These are phyloP conservation scores for Quercus phellos DNA, from an alignment of 331 rosid genomes.

Conservation along the genomic window DNA sequence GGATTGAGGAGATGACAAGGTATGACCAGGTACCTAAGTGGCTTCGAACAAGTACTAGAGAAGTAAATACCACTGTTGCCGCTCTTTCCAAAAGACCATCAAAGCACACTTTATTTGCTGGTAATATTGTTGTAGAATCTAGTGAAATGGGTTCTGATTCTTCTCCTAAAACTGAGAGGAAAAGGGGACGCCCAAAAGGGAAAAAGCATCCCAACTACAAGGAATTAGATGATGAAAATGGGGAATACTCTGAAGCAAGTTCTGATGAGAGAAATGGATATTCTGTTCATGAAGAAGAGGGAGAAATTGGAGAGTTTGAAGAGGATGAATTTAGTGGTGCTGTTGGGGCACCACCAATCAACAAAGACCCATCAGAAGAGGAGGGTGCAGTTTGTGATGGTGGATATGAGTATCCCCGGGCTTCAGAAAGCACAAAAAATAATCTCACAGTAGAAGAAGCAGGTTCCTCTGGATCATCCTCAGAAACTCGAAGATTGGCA, in stretches of 20 bases:
- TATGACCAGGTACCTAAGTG: conserved; percentile 86
- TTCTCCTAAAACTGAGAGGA: conserved; percentile 64
- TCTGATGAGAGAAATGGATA: conserved; percentile 85
- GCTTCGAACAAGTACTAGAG: conserved; percentile 85
- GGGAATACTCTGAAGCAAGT: conserved; percentile 84
- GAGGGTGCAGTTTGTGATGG: conserved; percentile 57
- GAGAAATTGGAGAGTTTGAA: conserved; percentile 80
- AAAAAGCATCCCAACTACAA: conserved; percentile 71
- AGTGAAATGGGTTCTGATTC: conserved; percentile 74
- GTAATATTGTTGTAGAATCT: conserved; percentile 44
- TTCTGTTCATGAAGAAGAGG: conserved; percentile 85
- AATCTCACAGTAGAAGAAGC: conserved; percentile 66
- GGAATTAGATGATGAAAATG: conserved; percentile 87
- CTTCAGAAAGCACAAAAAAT: conserved; percentile 53
- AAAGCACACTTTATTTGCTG: conserved; percentile 57
- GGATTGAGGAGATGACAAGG: conserved; percentile 89
- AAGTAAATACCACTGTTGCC: conserved; percentile 73
- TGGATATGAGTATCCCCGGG: conserved; percentile 59
- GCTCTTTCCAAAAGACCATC: conserved; percentile 73
- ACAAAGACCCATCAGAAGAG: conserved; percentile 64
- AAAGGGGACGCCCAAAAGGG: conserved; percentile 91
- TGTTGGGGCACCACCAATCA: conserved; percentile 53
- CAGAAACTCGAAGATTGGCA: conserved; percentile 64
- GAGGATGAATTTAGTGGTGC: conserved; percentile 85
- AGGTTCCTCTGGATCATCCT: conserved; percentile 86